Evolutionary conservation across 257 asterid species (phyloP), one percentile per base, ranked within the genome.

Genomic region (Fraxinus cuspidata): DNA sequence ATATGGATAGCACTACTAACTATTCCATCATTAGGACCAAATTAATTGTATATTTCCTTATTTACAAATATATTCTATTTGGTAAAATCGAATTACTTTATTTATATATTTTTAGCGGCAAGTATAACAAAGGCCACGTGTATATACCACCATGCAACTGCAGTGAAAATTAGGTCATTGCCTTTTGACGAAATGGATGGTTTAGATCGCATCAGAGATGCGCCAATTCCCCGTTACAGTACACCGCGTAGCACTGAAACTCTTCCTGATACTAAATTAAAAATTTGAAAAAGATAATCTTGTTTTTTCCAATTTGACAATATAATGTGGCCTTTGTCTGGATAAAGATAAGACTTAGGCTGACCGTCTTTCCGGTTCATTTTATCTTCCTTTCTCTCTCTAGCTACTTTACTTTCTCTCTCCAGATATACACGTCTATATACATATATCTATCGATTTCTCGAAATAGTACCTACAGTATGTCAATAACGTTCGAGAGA

Each of bases 301-400:
- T 71, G 21, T 82, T 84, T 85, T 87, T 81, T 81, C 84, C 89
- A 86, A 84, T 74, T 86, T 85, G 84, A 81, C 78, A 78, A 78
- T 79, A 78, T 79, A 38, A n/a, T 70, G 64, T 5, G 49, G 75
- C 60, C 56, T 66, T 69, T 80, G 83, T 42, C 49, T 84, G 90
- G 94, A 89, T 90, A 88, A 86, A 89, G 93, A 86, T 86, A 84
- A 84, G 90, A 87, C 80, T 71, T 74, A 71, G 66, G 73, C 38
- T 83, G 49, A 79, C 80, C 83, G 49, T 81, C 84, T 70, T 69
- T 73, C 34, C 38, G 19, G 35, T 53, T 23, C 77, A 29, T 37
- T 44, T 75, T 32, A 72, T 73, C 66, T 75, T 78, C 74, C 31
- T 40, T 38, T 63, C 47, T 21, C 72, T 70, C 76, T 56, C 79